Evolutionary conservation across 441 rosid genomes (phyloP), one percentile per base, ranked within the genome.

Genomic region (Melianthus villosus): DNA sequence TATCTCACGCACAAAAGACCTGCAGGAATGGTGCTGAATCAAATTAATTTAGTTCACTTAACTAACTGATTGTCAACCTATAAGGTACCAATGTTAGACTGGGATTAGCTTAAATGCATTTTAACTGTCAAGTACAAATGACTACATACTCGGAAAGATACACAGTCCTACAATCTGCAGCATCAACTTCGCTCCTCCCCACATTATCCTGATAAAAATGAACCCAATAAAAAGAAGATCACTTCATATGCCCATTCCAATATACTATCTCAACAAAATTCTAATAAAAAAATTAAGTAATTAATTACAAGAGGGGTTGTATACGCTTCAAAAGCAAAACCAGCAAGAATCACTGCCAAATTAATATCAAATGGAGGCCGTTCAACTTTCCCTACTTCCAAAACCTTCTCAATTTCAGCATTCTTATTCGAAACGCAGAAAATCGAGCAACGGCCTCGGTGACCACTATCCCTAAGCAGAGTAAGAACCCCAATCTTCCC

Each of bases 291-390:
- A 7, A 0, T 4, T 12, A 13, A 14, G 10, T 13, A 25, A 23
- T 1, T 30, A 37, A 19, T 59, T 60, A 83, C 95, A 15, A 87
- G 73, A 16, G 91, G 81, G 9, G 48, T 71, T 8, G 77, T 69
- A 46, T 83, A 80, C 1, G 93, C 71, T 62, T 83, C 97, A 54
- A 83, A 87, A 14, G 95, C 83, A 44, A 87, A 87, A 44, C 97
- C 95, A 27, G 95, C 95, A 13, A 87, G 91, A 45, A 87, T 64
- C 25, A 87, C 93, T 7, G 93, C 94, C 27, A 83, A 82, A 64
- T 83, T 87, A 56, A 83, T 74, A 54, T 87, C 87, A 38, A 87
- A 83, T 17, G 84, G 59, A 50, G 82, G 82, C 42, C 79, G 64
- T 30, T 68, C 67, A 22, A 18, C 53, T 56, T 22, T 67, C 61